A percentile compares a stretch with the other conserved stretches of the same genome.
Conservation (phyloP, 192 early-diverging fungal species). For the Coemansia sp. region DNA sequence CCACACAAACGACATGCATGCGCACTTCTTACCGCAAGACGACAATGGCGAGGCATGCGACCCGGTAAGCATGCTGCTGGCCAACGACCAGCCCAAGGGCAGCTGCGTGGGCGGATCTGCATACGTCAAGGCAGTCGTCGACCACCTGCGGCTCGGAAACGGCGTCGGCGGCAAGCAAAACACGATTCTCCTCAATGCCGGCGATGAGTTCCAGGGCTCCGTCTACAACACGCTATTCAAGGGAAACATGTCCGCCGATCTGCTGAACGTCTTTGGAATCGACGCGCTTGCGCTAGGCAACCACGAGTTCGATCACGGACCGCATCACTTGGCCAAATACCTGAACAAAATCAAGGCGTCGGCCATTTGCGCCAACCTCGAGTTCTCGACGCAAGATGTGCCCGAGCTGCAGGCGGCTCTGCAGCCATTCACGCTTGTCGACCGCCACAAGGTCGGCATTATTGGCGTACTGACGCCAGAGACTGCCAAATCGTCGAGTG, state of each 20-base stretch:
- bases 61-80: slow-evolving; percentile 2
- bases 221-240: slow-evolving; percentile 70
- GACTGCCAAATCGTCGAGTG: slow-evolving; percentile 60
- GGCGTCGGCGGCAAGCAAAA: slow-evolving; percentile 34
- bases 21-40: slow-evolving; percentile 57
- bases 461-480: slow-evolving; percentile 71
- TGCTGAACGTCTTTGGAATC: slow-evolving; percentile 70
- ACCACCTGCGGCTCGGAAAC: slow-evolving; percentile 56
- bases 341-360: slow-evolving; percentile 64
- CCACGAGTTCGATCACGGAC: slow-evolving; percentile 79
- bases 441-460: slow-evolving; percentile 68
- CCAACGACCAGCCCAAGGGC: slow-evolving; percentile 1
- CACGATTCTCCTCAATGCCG: slow-evolving; percentile 72
- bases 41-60: slow-evolving; percentile 53
- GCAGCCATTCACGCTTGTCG: slow-evolving; percentile 73
- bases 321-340: slow-evolving; percentile 59
- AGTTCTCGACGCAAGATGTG: slow-evolving; percentile 39
- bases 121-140: slow-evolving; percentile 65
- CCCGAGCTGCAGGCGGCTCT: slow-evolving; percentile 58
- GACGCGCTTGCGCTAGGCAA: slow-evolving; percentile 66
- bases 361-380: slow-evolving; percentile 71
- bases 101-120: slow-evolving; percentile 68
- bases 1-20: slow-evolving; percentile 65
- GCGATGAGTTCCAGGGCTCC: slow-evolving; percentile 70
- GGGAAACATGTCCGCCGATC: slow-evolving; percentile 58